These are phyloP conservation scores for Penicillium lagena DNA, from an alignment of 495 filamentous ascomycete genomes.

Conservation along the genomic window DNA sequence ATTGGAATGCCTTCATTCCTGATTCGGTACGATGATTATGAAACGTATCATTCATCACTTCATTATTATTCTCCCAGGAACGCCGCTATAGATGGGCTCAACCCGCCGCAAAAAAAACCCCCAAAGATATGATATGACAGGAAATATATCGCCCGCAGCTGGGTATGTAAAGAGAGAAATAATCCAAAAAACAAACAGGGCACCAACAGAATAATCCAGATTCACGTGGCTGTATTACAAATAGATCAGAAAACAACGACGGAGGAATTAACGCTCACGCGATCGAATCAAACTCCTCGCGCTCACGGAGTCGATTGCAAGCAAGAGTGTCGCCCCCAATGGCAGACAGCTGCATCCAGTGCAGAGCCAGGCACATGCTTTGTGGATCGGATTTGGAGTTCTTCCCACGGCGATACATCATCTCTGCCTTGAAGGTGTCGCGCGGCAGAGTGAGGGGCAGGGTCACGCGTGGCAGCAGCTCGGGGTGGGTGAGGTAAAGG, in stretches of 20 bases:
- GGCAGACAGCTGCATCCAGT: slow-evolving; percentile 96
- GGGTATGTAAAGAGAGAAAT: too few relatives aligned
- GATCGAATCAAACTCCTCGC: slow-evolving; percentile 53
- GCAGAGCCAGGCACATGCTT: slow-evolving; percentile 92
- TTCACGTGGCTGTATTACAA: neutral
- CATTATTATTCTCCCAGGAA: too few relatives aligned
- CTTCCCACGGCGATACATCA: slow-evolving; percentile 57
- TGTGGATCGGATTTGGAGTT: slow-evolving; percentile 68
- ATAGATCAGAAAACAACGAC: slow-evolving; percentile 1
- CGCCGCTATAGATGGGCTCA: too few relatives aligned
- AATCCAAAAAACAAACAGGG: too few relatives aligned
- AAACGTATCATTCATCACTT: too few relatives aligned
- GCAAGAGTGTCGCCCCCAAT: slow-evolving; percentile 84
- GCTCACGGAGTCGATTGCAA: slow-evolving; percentile 73
- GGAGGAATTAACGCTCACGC: slow-evolving; percentile 19
- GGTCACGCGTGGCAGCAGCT: slow-evolving; percentile 76
- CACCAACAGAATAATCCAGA: too few relatives aligned
- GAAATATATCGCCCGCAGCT: too few relatives aligned
- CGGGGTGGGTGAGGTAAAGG: slow-evolving; percentile 89
- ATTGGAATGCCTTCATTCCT: too few relatives aligned
- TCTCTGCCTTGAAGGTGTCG: slow-evolving; percentile 86
- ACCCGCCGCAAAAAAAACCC: too few relatives aligned
- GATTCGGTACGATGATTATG: too few relatives aligned
- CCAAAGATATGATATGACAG: too few relatives aligned
- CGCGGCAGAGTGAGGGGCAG: slow-evolving; percentile 77